A percentile compares a stretch with the other conserved stretches of the same genome.
Conservation (phyloP, 352 stramenopile genomes). For the Peronospora farinosa region DNA sequence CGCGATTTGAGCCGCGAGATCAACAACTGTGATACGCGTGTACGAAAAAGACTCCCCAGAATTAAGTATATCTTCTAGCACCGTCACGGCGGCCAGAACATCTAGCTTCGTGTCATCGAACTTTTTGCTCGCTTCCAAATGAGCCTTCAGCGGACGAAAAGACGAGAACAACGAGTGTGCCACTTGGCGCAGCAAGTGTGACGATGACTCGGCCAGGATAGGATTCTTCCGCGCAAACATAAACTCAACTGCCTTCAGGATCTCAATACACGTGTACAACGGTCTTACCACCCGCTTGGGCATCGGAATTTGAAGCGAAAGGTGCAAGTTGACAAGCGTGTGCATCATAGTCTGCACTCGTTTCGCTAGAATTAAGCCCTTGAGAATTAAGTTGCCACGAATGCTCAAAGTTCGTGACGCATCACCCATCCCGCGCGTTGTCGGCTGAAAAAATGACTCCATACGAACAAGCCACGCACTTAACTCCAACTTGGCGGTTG, state of each 20-base stretch:
- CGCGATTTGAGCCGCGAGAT: conserved; percentile 75
- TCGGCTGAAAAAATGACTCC: conserved; percentile 85
- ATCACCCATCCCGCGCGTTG: conserved; percentile 68
- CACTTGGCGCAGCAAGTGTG: conserved; percentile 70
- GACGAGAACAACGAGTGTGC: conserved; percentile 73
- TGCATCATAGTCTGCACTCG: conserved; percentile 88
- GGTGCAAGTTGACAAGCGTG: conserved; percentile 82
- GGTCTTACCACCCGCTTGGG: conserved; percentile 80
- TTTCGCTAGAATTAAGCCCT: conserved; percentile 86
- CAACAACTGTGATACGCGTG: conserved; percentile 73
- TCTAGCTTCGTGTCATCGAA: conserved; percentile 87
- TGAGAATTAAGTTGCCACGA: conserved; percentile 87
- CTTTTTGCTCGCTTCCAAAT: conserved; percentile 77
- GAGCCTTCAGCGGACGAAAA: conserved; percentile 77
- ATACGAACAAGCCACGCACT: conserved; percentile 82
- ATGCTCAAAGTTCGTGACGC: conserved; percentile 69
- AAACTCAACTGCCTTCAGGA: conserved; percentile 90
- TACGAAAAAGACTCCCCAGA: conserved; percentile 79
- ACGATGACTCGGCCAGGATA: conserved; percentile 66
- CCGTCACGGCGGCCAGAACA: conserved; percentile 72
- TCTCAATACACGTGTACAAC: conserved; percentile 85
- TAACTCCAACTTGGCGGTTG: conserved; percentile 74
- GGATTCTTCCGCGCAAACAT: conserved; percentile 88
- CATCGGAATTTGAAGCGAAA: conserved; percentile 83
- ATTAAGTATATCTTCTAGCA: conserved; percentile 82